A percentile compares a stretch with the other conserved stretches of the same genome.
Evolutionary conservation across 768 basidiomycete species (phyloP).

Genomic region (Chalciporus sphaerocephalus): DNA sequence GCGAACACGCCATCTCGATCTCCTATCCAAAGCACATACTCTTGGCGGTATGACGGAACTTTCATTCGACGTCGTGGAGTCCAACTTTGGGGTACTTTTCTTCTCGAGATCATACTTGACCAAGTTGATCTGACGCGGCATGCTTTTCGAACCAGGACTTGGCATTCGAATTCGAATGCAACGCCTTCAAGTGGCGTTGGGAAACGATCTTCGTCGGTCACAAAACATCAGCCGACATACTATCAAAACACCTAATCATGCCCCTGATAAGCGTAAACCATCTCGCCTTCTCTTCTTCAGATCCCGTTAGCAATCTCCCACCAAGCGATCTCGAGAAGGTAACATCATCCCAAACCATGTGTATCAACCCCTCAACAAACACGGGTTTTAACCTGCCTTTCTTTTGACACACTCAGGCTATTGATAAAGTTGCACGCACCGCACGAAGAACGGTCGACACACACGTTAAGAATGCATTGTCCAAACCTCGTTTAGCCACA

Average conservation of each 20-base stretch:
- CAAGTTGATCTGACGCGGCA: slow-evolving; percentile 6
- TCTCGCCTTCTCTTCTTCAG: slow-evolving; percentile 59
- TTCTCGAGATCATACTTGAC: neutral
- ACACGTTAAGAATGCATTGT: slow-evolving; percentile 67
- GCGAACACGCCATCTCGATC: slow-evolving; percentile 50
- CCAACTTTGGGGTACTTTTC: slow-evolving; percentile 51
- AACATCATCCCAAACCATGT: slow-evolving; percentile 1
- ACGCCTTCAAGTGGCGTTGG: slow-evolving; percentile 75
- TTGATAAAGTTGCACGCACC: slow-evolving; percentile 67
- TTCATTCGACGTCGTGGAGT: slow-evolving; percentile 55
- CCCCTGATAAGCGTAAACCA: slow-evolving; percentile 71
- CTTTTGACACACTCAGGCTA: slow-evolving; percentile 39
- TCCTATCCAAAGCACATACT: slow-evolving; percentile 57
- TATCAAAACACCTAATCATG: slow-evolving; percentile 74
- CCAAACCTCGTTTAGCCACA: slow-evolving; percentile 64
- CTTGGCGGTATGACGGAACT: slow-evolving; percentile 55
- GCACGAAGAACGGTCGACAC: slow-evolving; percentile 66
- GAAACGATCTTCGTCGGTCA: slow-evolving; percentile 63
- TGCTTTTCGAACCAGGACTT: slow-evolving; percentile 50
- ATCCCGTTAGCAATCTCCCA: slow-evolving; percentile 52
- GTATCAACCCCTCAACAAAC: slow-evolving; percentile 2
- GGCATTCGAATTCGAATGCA: slow-evolving; percentile 55
- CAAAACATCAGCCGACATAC: slow-evolving; percentile 61
- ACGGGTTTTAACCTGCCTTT: slow-evolving; percentile 2
- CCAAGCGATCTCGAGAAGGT: slow-evolving; percentile 67